Evolutionary conservation across 139 green algal species (phyloP).

Genomic region (Chlorella sp.): DNA sequence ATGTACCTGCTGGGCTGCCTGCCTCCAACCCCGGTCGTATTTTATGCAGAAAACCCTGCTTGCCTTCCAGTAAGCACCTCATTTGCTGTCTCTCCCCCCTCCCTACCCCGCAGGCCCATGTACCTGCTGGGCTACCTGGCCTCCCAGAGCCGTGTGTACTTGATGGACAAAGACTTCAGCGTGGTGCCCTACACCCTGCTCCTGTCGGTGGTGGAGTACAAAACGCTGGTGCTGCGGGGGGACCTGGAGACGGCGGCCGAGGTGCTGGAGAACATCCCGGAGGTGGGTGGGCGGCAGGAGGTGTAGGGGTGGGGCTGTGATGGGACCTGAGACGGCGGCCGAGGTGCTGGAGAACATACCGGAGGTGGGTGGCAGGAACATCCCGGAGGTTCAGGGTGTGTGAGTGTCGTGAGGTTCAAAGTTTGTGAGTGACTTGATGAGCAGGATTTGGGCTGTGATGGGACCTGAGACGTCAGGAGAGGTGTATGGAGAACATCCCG

Average conservation of each 20-base stretch:
- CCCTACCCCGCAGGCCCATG: conserved; percentile 56
- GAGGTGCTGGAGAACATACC: neutral
- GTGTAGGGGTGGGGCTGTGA: neutral
- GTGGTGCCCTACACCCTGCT: conserved; percentile 91
- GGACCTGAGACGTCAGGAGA: too few species aligned
- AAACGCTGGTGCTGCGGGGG: conserved; percentile 84
- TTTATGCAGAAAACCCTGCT: conserved; percentile 88
- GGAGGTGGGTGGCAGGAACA: neutral
- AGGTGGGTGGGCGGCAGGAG: neutral
- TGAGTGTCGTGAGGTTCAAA: too few species aligned
- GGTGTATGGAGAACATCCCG: too few species aligned
- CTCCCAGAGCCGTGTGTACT: conserved; percentile 87
- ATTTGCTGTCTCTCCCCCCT: neutral
- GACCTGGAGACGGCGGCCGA: conserved; percentile 77
- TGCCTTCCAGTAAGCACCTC: neutral
- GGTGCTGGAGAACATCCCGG: conserved; percentile 66
- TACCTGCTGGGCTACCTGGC: conserved; percentile 98
- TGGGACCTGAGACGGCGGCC: neutral
- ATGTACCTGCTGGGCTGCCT: conserved; percentile 99
- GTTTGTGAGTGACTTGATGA: too few species aligned
- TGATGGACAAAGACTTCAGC: conserved; percentile 92
- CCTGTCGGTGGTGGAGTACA: conserved; percentile 97
- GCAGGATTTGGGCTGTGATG: too few species aligned
- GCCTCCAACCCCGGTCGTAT: conserved; percentile 85
- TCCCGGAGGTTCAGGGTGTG: too few species aligned